phyloP scores from a whole-genome alignment of 768 basidiomycete species.

The Hemileccinum impolitum region DNA sequence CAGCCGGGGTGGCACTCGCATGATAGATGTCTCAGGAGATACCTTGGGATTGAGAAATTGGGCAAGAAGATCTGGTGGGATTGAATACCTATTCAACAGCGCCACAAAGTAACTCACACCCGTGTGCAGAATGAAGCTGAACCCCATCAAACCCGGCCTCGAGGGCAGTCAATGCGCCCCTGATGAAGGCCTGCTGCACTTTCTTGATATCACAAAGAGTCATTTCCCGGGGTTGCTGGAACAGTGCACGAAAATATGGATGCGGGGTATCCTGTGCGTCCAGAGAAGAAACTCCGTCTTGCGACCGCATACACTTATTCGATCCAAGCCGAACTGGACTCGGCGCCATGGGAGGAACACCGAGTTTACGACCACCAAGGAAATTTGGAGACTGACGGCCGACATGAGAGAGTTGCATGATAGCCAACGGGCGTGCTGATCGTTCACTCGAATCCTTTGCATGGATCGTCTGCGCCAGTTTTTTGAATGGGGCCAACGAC shows the following conservation, averaged over 20 bases:
- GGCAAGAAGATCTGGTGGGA: constrained; percentile 61
- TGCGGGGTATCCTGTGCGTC: constrained; percentile 11
- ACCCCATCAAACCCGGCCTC: constrained; percentile 82
- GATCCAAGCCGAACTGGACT: constrained; percentile 55
- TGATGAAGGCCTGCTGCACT: constrained; percentile 60
- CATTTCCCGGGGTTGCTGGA: constrained; percentile 66
- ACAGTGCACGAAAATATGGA: constrained; percentile 41
- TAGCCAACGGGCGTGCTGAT: constrained; percentile 39
- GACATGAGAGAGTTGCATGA: constrained; percentile 82
- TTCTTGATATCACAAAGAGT: constrained; percentile 53
- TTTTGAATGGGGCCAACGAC: constrained; percentile 47
- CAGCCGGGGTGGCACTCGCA: constrained; percentile 9
- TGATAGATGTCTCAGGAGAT: neutral
- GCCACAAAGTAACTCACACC: constrained; percentile 52
- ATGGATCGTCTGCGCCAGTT: constrained; percentile 51
- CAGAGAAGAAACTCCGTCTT: constrained; percentile 3
- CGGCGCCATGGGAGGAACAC: constrained; percentile 64
- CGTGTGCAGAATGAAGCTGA: constrained; percentile 82
- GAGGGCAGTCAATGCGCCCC: constrained; percentile 61
- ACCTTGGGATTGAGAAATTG: constrained; percentile 79
- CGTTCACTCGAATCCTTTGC: constrained; percentile 18
- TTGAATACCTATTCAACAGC: neutral
- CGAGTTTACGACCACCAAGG: constrained; percentile 62
- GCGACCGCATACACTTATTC: constrained; percentile 6
- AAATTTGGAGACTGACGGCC: constrained; percentile 82